Evolutionary conservation across 768 basidiomycete species (phyloP).

Genomic region (Pleurotus tuber-regium): DNA sequence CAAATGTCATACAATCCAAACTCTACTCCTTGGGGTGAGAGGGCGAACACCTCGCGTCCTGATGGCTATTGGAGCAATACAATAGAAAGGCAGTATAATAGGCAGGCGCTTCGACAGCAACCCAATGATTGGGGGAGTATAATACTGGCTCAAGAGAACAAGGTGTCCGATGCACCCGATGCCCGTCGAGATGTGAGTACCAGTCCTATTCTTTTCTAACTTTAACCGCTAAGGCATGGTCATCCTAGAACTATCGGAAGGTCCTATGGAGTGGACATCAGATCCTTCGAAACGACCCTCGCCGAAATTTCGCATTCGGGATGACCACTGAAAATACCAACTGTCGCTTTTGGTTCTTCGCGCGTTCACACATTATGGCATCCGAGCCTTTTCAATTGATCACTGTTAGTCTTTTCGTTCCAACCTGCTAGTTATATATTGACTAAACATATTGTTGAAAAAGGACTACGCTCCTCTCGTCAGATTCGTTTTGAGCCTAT

Average conservation of each 20-base stretch:
- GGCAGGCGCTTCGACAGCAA: background rate
- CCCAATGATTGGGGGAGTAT: background rate
- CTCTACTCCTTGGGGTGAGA: background rate
- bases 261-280: conserved; percentile 7
- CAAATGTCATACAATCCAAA: background rate
- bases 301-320: conserved; percentile 7
- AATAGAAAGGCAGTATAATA: background rate
- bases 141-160: background rate
- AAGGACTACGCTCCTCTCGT: background rate
- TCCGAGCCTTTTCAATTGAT: conserved; percentile 5
- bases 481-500: background rate
- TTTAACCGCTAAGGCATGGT: background rate
- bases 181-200: background rate
- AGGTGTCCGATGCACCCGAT: background rate
- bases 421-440: too few species aligned
- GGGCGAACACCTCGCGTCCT: background rate
- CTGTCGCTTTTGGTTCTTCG: conserved; percentile 9
- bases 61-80: background rate
- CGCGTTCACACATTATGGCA: conserved; percentile 9
- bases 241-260: background rate
- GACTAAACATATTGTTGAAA: too few species aligned
- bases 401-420: background rate
- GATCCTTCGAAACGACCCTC: conserved; percentile 12
- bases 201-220: background rate
- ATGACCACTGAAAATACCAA: conserved; percentile 8